Evolutionary conservation across 805 yeast genomes (phyloP), one percentile per base, ranked within the genome.

Genomic region (Metschnikowia arizonensis): DNA sequence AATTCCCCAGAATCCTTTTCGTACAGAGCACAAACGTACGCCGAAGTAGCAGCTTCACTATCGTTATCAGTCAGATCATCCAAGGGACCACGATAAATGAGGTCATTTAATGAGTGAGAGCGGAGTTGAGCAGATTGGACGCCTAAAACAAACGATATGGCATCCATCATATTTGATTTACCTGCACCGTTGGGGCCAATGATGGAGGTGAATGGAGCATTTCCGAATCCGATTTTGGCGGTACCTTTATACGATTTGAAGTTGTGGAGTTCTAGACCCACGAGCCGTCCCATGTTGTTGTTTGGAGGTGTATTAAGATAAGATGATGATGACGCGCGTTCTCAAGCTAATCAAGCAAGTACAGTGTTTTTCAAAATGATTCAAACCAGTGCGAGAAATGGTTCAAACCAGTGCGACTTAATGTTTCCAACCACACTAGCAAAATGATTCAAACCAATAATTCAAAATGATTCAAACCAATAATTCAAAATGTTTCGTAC

Each of bases 151-250:
- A 93, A 93, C 17, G 97, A 84, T 37, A 93, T 85, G 29, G 99
- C 97, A 62, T 93, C 99, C 85, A 93, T 90, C 81, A 93, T 85
- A 60, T 93, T 93, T 33, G 96, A 86, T 67, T 93, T 93, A 6
- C 99, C 99, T 0, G 97, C 85, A 28, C 99, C 99, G 73, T 93
- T 93, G n/a, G 98, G 98, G 1, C 99, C 99, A 47, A 93, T 86
- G 50, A 93, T 87, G 36, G 95, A 83, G 1, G 96, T 88, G 69
- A 93, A 93, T 49, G 77, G 73, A 0, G 90, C 78, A 10, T 82
- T 74, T 0, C 97, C 97, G 64, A 93, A 85, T 2, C 93, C 95
- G 18, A 91, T 78, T 4, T 74, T 73, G 14, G 88, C 76, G 0
- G 77, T 74, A 0, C 96, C 97, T 44, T 78, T 73, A 60, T 93